These are phyloP conservation scores for Biscutella laevigata DNA, from an alignment of 441 rosid genomes.

Conservation along the genomic window DNA sequence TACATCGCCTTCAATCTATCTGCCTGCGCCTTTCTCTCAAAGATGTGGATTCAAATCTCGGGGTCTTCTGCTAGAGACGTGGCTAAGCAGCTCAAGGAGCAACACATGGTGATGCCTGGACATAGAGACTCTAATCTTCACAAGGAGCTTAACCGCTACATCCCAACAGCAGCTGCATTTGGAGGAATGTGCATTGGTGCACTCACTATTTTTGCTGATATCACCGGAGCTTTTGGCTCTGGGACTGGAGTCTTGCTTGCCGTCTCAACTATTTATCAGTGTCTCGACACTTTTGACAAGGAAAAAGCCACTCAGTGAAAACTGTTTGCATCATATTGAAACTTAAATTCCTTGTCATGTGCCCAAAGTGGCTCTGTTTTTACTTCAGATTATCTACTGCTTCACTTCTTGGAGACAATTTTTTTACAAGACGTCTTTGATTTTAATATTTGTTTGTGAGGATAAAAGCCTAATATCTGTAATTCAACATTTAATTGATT, in stretches of 20 bases:
- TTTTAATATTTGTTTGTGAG: too few species aligned
- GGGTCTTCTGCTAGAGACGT: slow-evolving; percentile 8
- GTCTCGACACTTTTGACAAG: slow-evolving; percentile 7
- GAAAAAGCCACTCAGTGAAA: not conserved
- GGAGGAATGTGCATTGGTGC: slow-evolving; percentile 33
- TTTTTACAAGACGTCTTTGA: too few species aligned
- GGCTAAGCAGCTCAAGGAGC: slow-evolving; percentile 7
- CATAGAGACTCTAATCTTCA: slow-evolving; percentile 4
- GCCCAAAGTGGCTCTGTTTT: too few species aligned
- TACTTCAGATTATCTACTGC: too few species aligned
- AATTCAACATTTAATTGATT: too few species aligned
- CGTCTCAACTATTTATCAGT: slow-evolving; percentile 13
- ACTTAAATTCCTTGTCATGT: too few species aligned
- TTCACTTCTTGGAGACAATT: too few species aligned
- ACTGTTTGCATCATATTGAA: too few species aligned
- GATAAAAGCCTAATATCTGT: too few species aligned
- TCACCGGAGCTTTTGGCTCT: slow-evolving; percentile 13
- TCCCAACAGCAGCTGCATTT: slow-evolving; percentile 24
- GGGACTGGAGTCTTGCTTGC: slow-evolving; percentile 14
- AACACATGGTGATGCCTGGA: slow-evolving; percentile 17
- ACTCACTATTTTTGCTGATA: slow-evolving; percentile 23
- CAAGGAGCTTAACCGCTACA: slow-evolving; percentile 23
- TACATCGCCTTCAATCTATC: slow-evolving; percentile 11
- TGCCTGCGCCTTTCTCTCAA: slow-evolving; percentile 5
- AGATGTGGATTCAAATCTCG: slow-evolving; percentile 3